These are phyloP conservation scores for Elsinoe australis DNA, from an alignment of 2,329 filamentous ascomycete species.

Conservation along the genomic window DNA sequence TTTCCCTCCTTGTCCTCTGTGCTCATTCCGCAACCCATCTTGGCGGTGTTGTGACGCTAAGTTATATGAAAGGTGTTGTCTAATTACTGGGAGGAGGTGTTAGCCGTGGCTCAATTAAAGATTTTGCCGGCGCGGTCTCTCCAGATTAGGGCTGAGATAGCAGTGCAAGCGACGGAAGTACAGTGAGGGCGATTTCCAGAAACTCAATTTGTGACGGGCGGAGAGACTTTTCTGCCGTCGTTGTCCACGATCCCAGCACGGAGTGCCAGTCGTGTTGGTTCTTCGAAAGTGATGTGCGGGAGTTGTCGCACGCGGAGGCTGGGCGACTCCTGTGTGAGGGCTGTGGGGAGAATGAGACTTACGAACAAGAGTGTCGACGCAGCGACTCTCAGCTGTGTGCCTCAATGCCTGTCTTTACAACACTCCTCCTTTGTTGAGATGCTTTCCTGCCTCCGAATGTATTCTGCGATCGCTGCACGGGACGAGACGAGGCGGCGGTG, in stretches of 20 bases:
- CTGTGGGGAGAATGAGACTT: constrained; percentile 1
- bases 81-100: no score
- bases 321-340: neutral
- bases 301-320: constrained; percentile 8
- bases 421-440: neutral
- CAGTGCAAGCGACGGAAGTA: no score
- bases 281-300: neutral
- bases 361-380: neutral
- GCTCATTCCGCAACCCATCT: constrained; percentile 99
- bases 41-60: constrained; percentile 41
- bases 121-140: no score
- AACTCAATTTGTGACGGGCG: no score
- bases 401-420: neutral
- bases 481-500: constrained; percentile 8
- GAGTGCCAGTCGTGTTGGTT: no score
- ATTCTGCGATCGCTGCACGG: neutral
- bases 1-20: constrained; percentile 99
- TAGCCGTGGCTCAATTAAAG: no score
- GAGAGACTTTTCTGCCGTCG: no score
- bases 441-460: neutral
- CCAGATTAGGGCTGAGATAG: no score
- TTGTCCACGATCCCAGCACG: no score
- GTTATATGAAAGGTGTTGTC: constrained; percentile 2
- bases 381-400: no score
- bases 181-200: no score